These are phyloP conservation scores for Nidula microcarpa DNA, from an alignment of 768 basidiomycete genomes.

Conservation along the genomic window DNA sequence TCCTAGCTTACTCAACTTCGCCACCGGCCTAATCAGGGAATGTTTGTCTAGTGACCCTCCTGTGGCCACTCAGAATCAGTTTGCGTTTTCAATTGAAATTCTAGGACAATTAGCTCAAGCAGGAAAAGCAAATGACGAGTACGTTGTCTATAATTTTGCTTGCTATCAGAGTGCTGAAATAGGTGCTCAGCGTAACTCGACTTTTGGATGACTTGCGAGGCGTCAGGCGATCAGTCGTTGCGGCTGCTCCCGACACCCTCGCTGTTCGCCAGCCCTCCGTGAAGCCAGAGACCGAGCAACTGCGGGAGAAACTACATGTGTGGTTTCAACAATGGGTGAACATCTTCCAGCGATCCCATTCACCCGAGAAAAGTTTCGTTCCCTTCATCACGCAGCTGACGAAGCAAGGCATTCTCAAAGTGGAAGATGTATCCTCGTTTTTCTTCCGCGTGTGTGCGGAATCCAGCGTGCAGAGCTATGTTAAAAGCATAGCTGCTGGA, in stretches of 20 bases:
- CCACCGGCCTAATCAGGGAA: conserved; percentile 80
- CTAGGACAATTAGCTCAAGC: conserved; percentile 68
- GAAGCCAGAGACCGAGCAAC: conserved; percentile 70
- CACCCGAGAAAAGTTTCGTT: conserved; percentile 93
- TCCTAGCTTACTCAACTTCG: conserved; percentile 74
- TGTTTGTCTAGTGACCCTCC: conserved; percentile 81
- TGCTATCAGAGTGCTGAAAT: conserved; percentile 5
- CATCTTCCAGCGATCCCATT: conserved; percentile 87
- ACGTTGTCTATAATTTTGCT: conserved; percentile 23
- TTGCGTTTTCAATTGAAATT: conserved; percentile 77
- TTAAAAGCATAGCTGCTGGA: conserved; percentile 67
- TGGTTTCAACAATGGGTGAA: conserved; percentile 96
- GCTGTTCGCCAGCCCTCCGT: conserved; percentile 43
- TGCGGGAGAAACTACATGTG: conserved; percentile 69
- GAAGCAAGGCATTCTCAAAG: conserved; percentile 93
- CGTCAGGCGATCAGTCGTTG: conserved; percentile 45
- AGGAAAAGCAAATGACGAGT: conserved; percentile 86
- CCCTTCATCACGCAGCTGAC: conserved; percentile 96
- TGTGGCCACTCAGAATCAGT: conserved; percentile 74
- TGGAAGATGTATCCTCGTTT: conserved; percentile 93
- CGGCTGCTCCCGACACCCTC: conserved; percentile 30
- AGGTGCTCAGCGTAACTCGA: conserved; percentile 48
- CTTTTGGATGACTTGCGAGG: conserved; percentile 84
- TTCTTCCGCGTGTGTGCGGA: conserved; percentile 99
- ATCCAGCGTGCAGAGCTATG: conserved; percentile 86